Percentiles rank a stretch among this genome's conserved stretches.
Conservation (phyloP, 140 eudicot genomes). For the Bidens hawaiensis region DNA sequence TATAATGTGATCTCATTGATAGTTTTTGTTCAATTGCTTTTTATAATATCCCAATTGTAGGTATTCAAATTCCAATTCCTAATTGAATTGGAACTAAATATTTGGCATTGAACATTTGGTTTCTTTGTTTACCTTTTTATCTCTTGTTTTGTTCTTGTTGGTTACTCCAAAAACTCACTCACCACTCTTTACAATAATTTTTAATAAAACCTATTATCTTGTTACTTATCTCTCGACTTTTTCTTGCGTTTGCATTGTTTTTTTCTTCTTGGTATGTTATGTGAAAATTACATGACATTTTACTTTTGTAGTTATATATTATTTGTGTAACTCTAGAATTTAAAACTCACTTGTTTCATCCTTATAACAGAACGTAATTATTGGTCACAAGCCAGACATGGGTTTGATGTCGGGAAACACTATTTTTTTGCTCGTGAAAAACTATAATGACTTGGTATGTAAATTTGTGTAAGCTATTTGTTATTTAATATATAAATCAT, state of each 20-base stretch:
- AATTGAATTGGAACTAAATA: conserved; percentile 23
- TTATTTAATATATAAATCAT: background rate
- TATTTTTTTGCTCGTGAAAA: background rate
- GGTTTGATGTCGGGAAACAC: background rate
- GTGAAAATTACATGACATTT: conserved; percentile 17
- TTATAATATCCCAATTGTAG: too few relatives aligned
- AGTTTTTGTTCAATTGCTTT: too few relatives aligned
- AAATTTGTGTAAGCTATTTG: background rate
- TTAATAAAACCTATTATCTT: background rate
- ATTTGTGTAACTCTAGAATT: background rate
- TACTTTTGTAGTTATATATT: background rate
- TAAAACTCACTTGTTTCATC: background rate
- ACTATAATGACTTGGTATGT: background rate
- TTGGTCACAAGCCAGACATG: background rate
- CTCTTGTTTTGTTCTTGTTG: conserved; percentile 38
- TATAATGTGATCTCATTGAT: too few relatives aligned
- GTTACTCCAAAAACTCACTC: conserved; percentile 13
- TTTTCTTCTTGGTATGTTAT: conserved; percentile 20
- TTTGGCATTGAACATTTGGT: conserved; percentile 34
- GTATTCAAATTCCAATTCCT: conserved; percentile 5
- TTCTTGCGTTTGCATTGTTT: conserved; percentile 7
- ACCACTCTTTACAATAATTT: conserved; percentile 3
- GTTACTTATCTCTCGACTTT: background rate
- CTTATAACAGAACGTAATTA: too few relatives aligned
- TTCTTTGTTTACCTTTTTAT: conserved; percentile 33